phyloP scores from a whole-genome alignment of 495 filamentous ascomycete genomes.

The Daldinia grandis region DNA sequence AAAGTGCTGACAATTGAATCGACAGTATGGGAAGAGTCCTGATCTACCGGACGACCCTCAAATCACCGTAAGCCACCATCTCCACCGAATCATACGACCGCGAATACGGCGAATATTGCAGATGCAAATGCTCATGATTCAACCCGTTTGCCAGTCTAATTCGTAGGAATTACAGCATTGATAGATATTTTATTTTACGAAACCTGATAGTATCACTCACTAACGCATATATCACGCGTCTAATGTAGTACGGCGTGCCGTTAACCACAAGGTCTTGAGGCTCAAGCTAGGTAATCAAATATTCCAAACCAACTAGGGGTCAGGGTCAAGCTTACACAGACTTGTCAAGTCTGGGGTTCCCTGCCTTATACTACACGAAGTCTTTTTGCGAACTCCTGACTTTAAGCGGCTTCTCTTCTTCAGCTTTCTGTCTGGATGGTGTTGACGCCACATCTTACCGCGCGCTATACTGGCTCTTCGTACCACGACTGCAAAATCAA shows the following conservation, averaged over 20 bases:
- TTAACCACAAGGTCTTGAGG: slow-evolving; percentile 24
- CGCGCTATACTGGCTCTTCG: slow-evolving; percentile 20
- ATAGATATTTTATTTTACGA: background rate
- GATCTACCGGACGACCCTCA: background rate
- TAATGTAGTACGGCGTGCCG: slow-evolving; percentile 4
- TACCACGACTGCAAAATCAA: background rate
- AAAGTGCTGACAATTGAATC: slow-evolving; percentile 32
- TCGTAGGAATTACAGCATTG: background rate
- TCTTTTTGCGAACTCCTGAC: slow-evolving; percentile 1
- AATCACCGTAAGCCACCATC: background rate
- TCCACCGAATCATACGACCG: background rate
- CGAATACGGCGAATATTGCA: background rate
- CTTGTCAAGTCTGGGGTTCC: slow-evolving; percentile 2
- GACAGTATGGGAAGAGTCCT: slow-evolving; percentile 1
- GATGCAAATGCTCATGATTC: background rate
- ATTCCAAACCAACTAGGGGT: slow-evolving; percentile 1
- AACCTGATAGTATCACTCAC: background rate
- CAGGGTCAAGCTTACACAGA: slow-evolving; percentile 22
- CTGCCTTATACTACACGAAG: background rate
- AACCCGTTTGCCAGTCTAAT: background rate
- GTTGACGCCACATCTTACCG: slow-evolving; percentile 23
- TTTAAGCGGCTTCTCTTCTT: background rate
- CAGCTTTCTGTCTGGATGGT: background rate
- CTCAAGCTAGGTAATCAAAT: slow-evolving; percentile 31
- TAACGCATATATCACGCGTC: background rate